Percentiles rank a stretch among this genome's conserved stretches.
Conservation (phyloP, 2,329 filamentous ascomycete genomes). For the Arthroderma sp. region DNA sequence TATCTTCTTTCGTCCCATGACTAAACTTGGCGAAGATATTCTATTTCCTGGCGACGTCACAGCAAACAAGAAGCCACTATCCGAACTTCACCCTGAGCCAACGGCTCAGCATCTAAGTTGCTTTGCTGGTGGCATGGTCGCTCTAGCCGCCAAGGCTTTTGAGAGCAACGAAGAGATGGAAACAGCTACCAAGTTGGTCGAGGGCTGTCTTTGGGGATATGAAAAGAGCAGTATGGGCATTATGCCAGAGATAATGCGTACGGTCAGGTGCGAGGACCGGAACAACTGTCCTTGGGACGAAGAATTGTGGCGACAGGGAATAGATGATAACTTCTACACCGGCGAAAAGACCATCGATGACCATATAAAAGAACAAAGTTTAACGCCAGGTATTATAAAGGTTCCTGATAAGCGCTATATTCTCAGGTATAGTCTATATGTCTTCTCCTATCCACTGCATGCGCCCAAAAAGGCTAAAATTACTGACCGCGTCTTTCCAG, state of each 20-base stretch:
- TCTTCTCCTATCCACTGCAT: neutral
- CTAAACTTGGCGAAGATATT: conserved; percentile 54
- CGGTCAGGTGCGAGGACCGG: conserved; percentile 29
- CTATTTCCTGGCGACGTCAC: conserved; percentile 53
- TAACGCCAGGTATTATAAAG: conserved; percentile 10
- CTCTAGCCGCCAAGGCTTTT: conserved; percentile 43
- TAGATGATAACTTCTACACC: neutral
- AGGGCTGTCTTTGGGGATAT: conserved; percentile 47
- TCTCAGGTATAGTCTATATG: conserved; percentile 10
- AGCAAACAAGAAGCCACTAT: conserved; percentile 24
- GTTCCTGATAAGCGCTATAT: conserved; percentile 12
- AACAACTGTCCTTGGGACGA: conserved; percentile 11
- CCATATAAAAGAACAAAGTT: conserved; percentile 5
- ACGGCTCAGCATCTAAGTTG: conserved; percentile 43
- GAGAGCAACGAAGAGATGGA: conserved; percentile 37
- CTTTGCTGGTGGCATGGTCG: conserved; percentile 46
- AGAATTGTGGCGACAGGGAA: conserved; percentile 5
- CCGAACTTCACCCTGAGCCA: conserved; percentile 24
- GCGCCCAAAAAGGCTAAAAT: neutral
- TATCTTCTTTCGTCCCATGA: conserved; percentile 68
- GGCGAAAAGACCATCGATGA: neutral
- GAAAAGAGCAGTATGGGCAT: conserved; percentile 39
- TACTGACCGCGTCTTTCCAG: conserved; percentile 23
- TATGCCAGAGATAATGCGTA: conserved; percentile 42
- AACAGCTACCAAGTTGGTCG: conserved; percentile 39